Base-by-base conservation (phyloP, 768 basidiomycete genomes). In the Amyloporia xantha region DNA sequence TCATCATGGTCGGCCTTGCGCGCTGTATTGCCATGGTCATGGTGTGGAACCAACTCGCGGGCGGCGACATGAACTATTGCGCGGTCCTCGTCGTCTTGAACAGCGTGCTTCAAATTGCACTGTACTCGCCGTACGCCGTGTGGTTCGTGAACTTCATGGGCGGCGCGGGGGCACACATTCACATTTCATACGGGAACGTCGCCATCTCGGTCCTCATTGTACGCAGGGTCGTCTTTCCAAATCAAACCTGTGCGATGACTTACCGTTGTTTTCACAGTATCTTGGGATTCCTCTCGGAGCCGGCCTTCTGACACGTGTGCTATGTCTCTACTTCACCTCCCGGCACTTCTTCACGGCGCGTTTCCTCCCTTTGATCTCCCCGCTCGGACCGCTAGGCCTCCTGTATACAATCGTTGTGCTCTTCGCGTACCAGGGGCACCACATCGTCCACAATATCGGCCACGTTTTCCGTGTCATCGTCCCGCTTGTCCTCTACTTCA, bases 1-100 rank as follows among this genome's bases (percentile, higher is more conserved):
- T 93, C 2, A 83, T 92, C 57, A 71, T 92, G 68, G 88, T 92
- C 28, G 90, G 91, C 4, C 64, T 89, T 20, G 86, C 84, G 11
- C 70, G 82, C 40, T 86, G 77, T 59, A 81, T 79, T 56, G 55
- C 54, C 36, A 59, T 56, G 54, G 52, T 87, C 52, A 78, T 86
- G 70, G 84, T 92, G 84, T 57, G 56, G 56, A 54, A 47, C 51
- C 45, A 49, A 46, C 53, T 57, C 39, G 56, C 56, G 28, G 6
- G 36, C 9, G 56, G 56, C 2, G 56, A 57, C 43, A 46, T 35
- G n/a, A 49, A 57, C 41, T 52, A 44, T 37, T 57, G 56, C 51
- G 56, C 56, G 15, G 81, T 91, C 54, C 68, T 92, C 5, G 88
- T 92, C 40, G 81, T 87, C 40, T 65, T 89, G 59, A 92, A 94